Evolutionary conservation across 768 basidiomycete genomes (phyloP).

Genomic region (Rickenella mellea): DNA sequence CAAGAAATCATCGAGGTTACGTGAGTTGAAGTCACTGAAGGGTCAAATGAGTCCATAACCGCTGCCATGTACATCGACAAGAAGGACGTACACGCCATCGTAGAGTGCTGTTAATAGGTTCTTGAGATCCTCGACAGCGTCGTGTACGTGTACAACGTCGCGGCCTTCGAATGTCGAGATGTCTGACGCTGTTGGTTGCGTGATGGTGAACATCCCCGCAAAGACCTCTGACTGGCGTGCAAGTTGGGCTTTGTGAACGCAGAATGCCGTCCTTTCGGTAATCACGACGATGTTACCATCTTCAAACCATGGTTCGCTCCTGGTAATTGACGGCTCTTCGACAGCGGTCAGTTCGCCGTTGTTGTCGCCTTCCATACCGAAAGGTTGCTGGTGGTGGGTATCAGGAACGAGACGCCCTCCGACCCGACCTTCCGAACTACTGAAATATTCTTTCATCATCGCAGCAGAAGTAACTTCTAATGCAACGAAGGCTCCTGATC

Average conservation of each 20-base stretch:
- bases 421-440: too few relatives aligned
- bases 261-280: constrained; percentile 40
- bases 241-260: constrained; percentile 63
- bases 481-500: too few relatives aligned
- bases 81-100: constrained; percentile 41
- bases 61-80: not conserved
- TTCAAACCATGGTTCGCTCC: constrained; percentile 46
- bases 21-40: constrained; percentile 28
- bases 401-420: too few relatives aligned
- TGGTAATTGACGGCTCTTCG: too few relatives aligned
- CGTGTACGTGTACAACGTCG: constrained; percentile 43
- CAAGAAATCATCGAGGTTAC: constrained; percentile 40
- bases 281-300: constrained; percentile 52
- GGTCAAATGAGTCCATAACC: constrained; percentile 2
- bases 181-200: constrained; percentile 38
- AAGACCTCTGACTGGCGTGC: constrained; percentile 63
- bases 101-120: constrained; percentile 45
- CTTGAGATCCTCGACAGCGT: constrained; percentile 37
- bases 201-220: constrained; percentile 60
- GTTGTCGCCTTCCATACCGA: too few relatives aligned
- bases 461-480: too few relatives aligned
- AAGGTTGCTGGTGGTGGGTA: too few relatives aligned
- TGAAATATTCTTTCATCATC: too few relatives aligned
- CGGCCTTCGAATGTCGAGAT: constrained; percentile 33
- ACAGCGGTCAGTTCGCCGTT: too few relatives aligned